Conservation (phyloP, 306 rosid species). For the Sicyos edulis region DNA sequence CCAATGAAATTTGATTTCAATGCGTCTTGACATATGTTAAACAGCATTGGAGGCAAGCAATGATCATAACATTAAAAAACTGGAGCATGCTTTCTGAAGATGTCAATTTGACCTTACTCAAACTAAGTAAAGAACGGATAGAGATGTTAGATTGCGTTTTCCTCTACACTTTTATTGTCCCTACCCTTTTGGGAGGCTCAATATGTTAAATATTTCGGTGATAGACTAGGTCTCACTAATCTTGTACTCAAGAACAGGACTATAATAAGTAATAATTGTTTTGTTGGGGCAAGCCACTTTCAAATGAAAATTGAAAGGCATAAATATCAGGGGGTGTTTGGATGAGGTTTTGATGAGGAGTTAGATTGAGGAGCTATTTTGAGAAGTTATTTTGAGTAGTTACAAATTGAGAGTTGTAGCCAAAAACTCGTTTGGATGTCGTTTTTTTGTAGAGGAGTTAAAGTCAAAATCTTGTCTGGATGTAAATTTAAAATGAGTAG, state of each 20-base stretch:
- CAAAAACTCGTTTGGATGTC: no score
- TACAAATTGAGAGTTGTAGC: no score
- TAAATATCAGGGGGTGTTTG: background rate
- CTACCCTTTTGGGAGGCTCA: background rate
- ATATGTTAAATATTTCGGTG: background rate
- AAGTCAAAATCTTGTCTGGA: no score
- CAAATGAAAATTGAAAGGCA: background rate
- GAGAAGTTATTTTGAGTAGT: no score
- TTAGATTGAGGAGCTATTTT: no score
- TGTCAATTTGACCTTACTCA: background rate
- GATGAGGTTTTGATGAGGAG: no score
- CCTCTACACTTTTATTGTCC: conserved; percentile 7
- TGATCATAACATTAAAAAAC: background rate
- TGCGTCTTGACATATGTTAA: background rate
- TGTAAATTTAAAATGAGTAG: no score
- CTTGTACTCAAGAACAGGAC: background rate
- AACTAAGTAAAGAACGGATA: background rate
- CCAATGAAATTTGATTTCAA: no score
- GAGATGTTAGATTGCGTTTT: background rate
- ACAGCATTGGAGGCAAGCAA: background rate
- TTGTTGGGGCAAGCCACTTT: background rate
- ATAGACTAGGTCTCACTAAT: background rate
- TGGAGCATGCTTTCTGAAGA: background rate
- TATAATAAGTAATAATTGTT: background rate
- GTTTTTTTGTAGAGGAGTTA: no score